phyloP scores from a whole-genome alignment of 306 rosid species.

The Vigna hirtella region DNA sequence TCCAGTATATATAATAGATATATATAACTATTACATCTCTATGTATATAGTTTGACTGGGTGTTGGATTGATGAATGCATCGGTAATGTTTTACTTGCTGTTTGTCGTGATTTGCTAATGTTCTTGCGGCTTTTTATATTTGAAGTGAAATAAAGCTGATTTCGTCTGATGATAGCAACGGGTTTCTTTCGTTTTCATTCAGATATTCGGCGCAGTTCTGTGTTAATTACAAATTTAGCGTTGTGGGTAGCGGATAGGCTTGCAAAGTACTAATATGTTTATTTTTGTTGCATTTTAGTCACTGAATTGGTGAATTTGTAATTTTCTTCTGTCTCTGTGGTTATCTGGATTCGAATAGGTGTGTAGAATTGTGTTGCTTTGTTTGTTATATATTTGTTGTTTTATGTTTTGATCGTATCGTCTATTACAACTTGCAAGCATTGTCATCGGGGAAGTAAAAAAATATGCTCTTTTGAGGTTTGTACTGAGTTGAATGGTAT shows the following conservation, averaged over 20 bases:
- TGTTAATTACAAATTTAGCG: conserved; percentile 3
- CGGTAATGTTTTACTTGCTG: conserved; percentile 27
- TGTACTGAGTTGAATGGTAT: background rate
- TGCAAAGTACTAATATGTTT: background rate
- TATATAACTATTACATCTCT: background rate
- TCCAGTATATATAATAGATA: conserved; percentile 21
- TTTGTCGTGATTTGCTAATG: conserved; percentile 39
- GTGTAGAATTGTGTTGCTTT: background rate
- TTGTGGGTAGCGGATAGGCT: background rate
- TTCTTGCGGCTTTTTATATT: conserved; percentile 31
- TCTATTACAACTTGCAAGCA: background rate
- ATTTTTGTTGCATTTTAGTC: background rate
- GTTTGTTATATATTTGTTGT: background rate
- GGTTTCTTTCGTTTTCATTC: background rate
- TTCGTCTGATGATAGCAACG: background rate
- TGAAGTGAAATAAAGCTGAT: conserved; percentile 39
- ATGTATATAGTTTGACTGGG: conserved; percentile 43
- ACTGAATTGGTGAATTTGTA: background rate
- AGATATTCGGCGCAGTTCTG: background rate
- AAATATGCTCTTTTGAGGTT: background rate
- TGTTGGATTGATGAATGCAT: conserved; percentile 40
- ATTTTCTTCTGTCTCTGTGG: background rate
- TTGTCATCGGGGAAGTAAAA: background rate
- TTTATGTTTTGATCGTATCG: background rate
- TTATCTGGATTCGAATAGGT: background rate